phyloP scores from a whole-genome alignment of 2,329 filamentous ascomycete genomes.

The Scedosporium dehoogii region DNA sequence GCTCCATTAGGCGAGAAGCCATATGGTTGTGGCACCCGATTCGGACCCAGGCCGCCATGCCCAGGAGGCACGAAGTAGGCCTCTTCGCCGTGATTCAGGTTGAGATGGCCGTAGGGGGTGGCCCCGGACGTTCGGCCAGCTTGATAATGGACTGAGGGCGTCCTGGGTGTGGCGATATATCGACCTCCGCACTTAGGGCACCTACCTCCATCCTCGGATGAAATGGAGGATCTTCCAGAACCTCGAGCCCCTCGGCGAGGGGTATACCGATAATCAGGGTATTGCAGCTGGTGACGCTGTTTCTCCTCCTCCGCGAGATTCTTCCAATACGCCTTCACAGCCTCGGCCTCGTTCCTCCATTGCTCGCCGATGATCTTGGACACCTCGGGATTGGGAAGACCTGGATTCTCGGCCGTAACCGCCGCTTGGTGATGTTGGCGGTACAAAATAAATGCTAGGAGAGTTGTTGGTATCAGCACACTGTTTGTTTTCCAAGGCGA shows the following conservation, averaged over 20 bases:
- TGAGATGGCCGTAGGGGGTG: neutral
- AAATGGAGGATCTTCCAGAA: neutral
- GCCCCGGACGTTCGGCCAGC: neutral
- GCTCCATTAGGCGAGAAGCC: neutral
- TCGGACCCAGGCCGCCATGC: neutral
- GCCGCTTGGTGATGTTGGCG: conserved; percentile 82
- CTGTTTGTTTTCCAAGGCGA: too few species aligned
- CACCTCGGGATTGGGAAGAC: conserved; percentile 87
- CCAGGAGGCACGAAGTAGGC: neutral
- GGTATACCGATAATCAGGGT: conserved; percentile 91
- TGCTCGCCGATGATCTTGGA: conserved; percentile 93
- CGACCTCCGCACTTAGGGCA: conserved; percentile 66
- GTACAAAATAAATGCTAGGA: conserved; percentile 91
- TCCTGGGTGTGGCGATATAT: conserved; percentile 52
- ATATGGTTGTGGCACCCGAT: neutral
- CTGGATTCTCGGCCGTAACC: conserved; percentile 75
- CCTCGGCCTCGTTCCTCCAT: conserved; percentile 70
- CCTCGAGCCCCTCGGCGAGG: conserved; percentile 53
- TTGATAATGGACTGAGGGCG: conserved; percentile 36
- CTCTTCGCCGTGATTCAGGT: neutral
- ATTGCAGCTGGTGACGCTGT: conserved; percentile 74
- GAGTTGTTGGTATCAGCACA: neutral
- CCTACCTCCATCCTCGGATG: conserved; percentile 40
- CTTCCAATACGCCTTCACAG: conserved; percentile 80
- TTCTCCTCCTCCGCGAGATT: conserved; percentile 88